Conservation (phyloP, 2,329 filamentous ascomycete species). For the Coniochaeta pulveracea region DNA sequence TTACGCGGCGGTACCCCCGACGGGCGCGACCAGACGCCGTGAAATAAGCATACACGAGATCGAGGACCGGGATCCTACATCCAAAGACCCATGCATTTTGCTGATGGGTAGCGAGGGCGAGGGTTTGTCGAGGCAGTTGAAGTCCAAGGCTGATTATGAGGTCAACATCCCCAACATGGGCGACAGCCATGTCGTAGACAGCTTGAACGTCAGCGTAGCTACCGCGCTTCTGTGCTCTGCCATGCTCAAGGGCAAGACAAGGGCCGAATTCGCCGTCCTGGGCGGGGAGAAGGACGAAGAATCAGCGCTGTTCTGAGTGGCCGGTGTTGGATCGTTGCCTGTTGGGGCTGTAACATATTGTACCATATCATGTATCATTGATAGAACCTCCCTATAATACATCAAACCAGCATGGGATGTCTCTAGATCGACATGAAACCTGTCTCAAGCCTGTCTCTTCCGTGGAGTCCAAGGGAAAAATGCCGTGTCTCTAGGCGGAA, state of each 20-base stretch:
- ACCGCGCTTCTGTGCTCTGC: slow-evolving; percentile 63
- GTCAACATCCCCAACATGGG: slow-evolving; percentile 51
- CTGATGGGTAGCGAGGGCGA: slow-evolving; percentile 75
- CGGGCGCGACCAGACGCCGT: slow-evolving; percentile 23
- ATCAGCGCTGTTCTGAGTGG: slow-evolving; percentile 3
- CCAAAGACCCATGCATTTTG: slow-evolving; percentile 57
- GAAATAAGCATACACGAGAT: slow-evolving; percentile 38
- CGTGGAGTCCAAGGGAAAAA: too few species aligned
- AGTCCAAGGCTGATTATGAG: slow-evolving; percentile 53
- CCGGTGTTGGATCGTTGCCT: slow-evolving; percentile 1
- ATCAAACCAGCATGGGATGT: too few species aligned
- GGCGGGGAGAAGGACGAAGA: slow-evolving; percentile 7
- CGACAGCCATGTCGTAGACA: slow-evolving; percentile 57
- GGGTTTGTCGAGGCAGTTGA: slow-evolving; percentile 55
- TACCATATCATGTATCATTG: too few species aligned
- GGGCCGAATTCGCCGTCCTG: slow-evolving; percentile 11
- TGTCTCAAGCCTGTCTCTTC: too few species aligned
- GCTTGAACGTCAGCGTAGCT: slow-evolving; percentile 87
- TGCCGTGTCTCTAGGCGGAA: too few species aligned
- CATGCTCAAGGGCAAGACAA: slow-evolving; percentile 40
- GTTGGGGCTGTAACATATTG: too few species aligned
- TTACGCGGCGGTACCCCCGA: slow-evolving; percentile 59
- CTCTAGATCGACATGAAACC: too few species aligned
- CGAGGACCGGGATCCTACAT: slow-evolving; percentile 39
- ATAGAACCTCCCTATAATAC: too few species aligned